These are phyloP conservation scores for Blakeslea trispora DNA, from an alignment of 371 early-diverging fungal genomes.

Conservation along the genomic window DNA sequence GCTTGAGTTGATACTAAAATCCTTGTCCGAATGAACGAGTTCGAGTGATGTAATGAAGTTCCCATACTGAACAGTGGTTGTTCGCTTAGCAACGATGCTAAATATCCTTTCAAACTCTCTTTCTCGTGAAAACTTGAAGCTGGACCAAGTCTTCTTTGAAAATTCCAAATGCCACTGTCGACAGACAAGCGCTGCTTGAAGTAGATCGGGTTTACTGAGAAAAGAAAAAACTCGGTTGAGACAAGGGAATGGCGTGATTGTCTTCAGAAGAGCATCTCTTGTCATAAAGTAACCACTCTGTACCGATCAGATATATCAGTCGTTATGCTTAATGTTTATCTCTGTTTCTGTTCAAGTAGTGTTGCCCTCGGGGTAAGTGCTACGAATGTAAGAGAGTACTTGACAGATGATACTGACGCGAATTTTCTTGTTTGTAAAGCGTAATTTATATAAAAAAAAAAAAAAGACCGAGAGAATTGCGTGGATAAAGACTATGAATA, in stretches of 20 bases:
- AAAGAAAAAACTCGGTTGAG: conserved; percentile 32
- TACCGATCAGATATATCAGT: background rate
- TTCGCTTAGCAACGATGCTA: conserved; percentile 36
- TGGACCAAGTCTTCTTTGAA: conserved; percentile 33
- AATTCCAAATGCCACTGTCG: conserved; percentile 36
- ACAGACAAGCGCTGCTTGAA: conserved; percentile 28
- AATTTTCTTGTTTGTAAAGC: no score
- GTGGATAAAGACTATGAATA: no score
- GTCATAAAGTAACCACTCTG: conserved; percentile 27
- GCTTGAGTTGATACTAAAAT: conserved; percentile 37
- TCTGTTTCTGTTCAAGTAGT: no score
- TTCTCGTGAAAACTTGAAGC: conserved; percentile 42
- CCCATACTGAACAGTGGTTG: conserved; percentile 32
- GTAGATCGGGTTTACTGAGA: conserved; percentile 29
- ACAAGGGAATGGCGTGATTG: conserved; percentile 18
- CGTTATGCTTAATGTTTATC: no score
- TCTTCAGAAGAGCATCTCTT: conserved; percentile 42
- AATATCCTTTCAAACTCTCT: conserved; percentile 50
- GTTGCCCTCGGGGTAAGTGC: no score
- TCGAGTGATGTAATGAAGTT: conserved; percentile 37
- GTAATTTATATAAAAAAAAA: no score
- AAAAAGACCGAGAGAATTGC: no score
- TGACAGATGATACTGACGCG: no score
- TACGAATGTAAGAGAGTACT: no score
- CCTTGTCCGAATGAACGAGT: conserved; percentile 44